Percentiles rank a stretch among this genome's conserved stretches.
These are phyloP conservation scores for Prasinococcaceae sp. DNA, from an alignment of 139 green algal genomes.

Conservation along the genomic window DNA sequence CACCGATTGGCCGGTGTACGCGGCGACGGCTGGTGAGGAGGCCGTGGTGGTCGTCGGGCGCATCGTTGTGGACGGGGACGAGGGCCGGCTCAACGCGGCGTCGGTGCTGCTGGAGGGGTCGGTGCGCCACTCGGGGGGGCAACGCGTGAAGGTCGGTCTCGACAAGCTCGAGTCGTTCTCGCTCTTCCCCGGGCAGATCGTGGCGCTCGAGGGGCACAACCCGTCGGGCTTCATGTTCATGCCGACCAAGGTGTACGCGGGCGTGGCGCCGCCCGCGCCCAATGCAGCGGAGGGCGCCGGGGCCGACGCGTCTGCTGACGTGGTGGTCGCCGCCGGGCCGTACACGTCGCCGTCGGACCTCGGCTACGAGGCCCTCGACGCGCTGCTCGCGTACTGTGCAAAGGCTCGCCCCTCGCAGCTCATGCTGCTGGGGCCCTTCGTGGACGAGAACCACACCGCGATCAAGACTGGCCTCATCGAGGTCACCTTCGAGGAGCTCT, in stretches of 20 bases:
- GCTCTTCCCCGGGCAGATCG: too few relatives aligned
- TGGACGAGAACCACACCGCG: slow-evolving; percentile 65
- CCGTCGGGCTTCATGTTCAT: slow-evolving; percentile 52
- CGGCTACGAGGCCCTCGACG: slow-evolving; percentile 35
- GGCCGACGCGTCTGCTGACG: not conserved
- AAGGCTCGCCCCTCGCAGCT: slow-evolving; percentile 35
- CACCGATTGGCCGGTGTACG: too few relatives aligned
- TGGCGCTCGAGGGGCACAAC: slow-evolving; percentile 55
- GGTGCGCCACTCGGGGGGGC: slow-evolving; percentile 32
- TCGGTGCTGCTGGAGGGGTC: slow-evolving; percentile 61
- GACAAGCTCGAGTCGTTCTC: too few relatives aligned
- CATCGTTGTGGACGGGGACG: slow-evolving; percentile 39
- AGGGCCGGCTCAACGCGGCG: slow-evolving; percentile 43
- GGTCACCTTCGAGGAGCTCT: slow-evolving; percentile 56
- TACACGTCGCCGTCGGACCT: slow-evolving; percentile 29
- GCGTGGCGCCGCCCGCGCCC: slow-evolving; percentile 22
- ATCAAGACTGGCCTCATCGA: slow-evolving; percentile 47
- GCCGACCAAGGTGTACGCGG: slow-evolving; percentile 37
- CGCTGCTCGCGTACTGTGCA: slow-evolving; percentile 47
- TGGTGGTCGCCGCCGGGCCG: slow-evolving; percentile 29
- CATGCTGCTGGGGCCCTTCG: slow-evolving; percentile 79
- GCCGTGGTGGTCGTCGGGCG: slow-evolving; percentile 61
- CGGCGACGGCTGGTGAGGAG: too few relatives aligned
- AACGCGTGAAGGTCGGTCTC: slow-evolving; percentile 52
- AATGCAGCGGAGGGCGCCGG: not conserved